Percentiles rank a stretch among this genome's conserved stretches.
Evolutionary conservation across 805 yeast species (phyloP).

Genomic region (Suhomyces emberorum): DNA sequence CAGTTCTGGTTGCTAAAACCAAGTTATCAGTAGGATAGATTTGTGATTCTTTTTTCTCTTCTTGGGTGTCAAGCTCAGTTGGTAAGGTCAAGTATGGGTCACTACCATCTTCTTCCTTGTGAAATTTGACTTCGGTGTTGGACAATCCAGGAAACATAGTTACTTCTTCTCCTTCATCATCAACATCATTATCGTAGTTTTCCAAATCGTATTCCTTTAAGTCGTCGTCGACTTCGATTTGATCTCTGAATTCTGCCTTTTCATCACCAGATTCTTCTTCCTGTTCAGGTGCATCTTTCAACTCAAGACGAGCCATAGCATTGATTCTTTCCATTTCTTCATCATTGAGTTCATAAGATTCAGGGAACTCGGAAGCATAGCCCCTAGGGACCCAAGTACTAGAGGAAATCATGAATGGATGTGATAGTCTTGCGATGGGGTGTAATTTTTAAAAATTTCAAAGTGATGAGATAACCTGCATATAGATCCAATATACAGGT

Average conservation of each 20-base stretch:
- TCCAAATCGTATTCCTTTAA: conserved; percentile 85
- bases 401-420: conserved; percentile 74
- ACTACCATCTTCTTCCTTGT: conserved; percentile 41
- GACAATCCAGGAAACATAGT: conserved; percentile 71
- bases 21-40: conserved; percentile 87
- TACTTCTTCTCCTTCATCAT: conserved; percentile 55
- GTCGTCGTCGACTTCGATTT: conserved; percentile 73
- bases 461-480: not conserved
- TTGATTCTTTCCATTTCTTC: conserved; percentile 90
- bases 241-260: conserved; percentile 42
- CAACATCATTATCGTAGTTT: conserved; percentile 70
- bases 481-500: too few relatives aligned
- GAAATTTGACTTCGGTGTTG: conserved; percentile 52
- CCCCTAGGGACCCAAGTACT: conserved; percentile 97
- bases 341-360: conserved; percentile 81
- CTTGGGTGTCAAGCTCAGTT: conserved; percentile 58
- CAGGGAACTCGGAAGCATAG: conserved; percentile 88
- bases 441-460: conserved; percentile 2
- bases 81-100: conserved; percentile 67
- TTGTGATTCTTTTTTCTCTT: conserved; percentile 81
- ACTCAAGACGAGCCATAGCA: conserved; percentile 77
- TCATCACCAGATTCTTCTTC: conserved; percentile 44
- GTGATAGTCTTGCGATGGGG: conserved; percentile 1
- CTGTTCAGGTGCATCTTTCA: conserved; percentile 71
- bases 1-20: conserved; percentile 89